These are phyloP conservation scores for Lichenothelia convexa DNA, from an alignment of 495 filamentous ascomycete species.

Conservation along the genomic window DNA sequence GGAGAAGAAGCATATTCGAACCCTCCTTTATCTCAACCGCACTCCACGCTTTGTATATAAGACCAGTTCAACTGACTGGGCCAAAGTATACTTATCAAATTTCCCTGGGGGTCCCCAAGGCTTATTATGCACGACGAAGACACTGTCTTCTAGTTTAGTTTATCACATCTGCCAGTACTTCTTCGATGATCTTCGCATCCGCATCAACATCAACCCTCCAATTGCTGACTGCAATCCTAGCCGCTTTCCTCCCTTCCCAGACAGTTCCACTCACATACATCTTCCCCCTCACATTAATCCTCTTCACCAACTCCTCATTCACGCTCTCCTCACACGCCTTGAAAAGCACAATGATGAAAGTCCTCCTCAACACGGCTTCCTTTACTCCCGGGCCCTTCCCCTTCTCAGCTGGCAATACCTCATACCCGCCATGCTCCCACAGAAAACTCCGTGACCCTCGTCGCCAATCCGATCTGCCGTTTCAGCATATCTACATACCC, in stretches of 20 bases:
- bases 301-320: slow-evolving; percentile 43
- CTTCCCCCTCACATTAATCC: slow-evolving; percentile 53
- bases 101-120: too few species aligned
- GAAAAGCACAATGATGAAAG: slow-evolving; percentile 69
- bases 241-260: slow-evolving; percentile 55
- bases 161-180: slow-evolving; percentile 2
- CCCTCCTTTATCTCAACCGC: too few species aligned
- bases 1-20: too few species aligned
- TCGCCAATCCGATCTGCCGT: slow-evolving; percentile 51
- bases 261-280: slow-evolving; percentile 72
- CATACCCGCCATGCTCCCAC: slow-evolving; percentile 37
- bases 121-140: too few species aligned
- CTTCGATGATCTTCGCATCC: slow-evolving; percentile 32
- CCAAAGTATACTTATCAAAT: too few species aligned
- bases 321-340: slow-evolving; percentile 47
- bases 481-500: slow-evolving; percentile 57
- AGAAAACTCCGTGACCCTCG: slow-evolving; percentile 47
- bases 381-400: slow-evolving; percentile 9
- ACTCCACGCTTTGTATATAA: too few species aligned
- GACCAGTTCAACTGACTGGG: too few species aligned
- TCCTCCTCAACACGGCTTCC: slow-evolving; percentile 20
- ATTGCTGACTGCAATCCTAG: slow-evolving; percentile 64
- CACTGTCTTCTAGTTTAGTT: neutral
- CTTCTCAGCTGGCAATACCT: slow-evolving; percentile 37
- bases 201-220: slow-evolving; percentile 48